Evolutionary conservation across 345 rosid genomes (phyloP).

Genomic region (Iberis pinnata): DNA sequence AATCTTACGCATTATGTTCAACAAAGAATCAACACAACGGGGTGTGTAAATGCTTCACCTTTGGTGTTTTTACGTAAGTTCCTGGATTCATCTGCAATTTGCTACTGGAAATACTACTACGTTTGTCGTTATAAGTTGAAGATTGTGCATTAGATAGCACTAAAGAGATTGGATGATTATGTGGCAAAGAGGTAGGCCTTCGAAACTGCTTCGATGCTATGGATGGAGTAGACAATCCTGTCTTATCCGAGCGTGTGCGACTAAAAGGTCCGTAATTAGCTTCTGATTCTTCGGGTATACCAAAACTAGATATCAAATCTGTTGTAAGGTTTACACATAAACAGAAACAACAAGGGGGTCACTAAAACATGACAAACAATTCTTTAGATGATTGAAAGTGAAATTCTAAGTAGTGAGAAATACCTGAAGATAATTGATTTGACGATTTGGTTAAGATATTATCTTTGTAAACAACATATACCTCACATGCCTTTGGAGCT

Average conservation of each 20-base stretch:
- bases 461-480: constrained; percentile 44
- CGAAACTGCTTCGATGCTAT: constrained; percentile 12
- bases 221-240: constrained; percentile 25
- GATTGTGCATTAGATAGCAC: constrained; percentile 26
- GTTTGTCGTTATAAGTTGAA: constrained; percentile 16
- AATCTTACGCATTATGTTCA: constrained; percentile 6
- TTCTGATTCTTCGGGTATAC: constrained; percentile 26
- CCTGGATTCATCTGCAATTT: constrained; percentile 16
- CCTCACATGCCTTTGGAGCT: constrained; percentile 46
- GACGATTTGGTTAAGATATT: constrained; percentile 45
- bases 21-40: neutral
- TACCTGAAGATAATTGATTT: constrained; percentile 32
- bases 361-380: neutral
- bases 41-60: constrained; percentile 5
- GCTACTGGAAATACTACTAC: constrained; percentile 12
- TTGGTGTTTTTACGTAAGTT: constrained; percentile 14
- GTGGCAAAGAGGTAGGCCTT: constrained; percentile 22
- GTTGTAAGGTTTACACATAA: neutral
- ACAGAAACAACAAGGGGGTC: neutral
- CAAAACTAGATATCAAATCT: constrained; percentile 28
- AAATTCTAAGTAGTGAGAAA: constrained; percentile 18
- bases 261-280: constrained; percentile 24
- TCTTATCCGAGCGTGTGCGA: constrained; percentile 25
- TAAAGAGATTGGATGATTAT: constrained; percentile 13
- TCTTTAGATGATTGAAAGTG: neutral